Evolutionary conservation across 2,329 filamentous ascomycete genomes (phyloP), one percentile per base, ranked within the genome.

Genomic region (Diaporthe ampelina): DNA sequence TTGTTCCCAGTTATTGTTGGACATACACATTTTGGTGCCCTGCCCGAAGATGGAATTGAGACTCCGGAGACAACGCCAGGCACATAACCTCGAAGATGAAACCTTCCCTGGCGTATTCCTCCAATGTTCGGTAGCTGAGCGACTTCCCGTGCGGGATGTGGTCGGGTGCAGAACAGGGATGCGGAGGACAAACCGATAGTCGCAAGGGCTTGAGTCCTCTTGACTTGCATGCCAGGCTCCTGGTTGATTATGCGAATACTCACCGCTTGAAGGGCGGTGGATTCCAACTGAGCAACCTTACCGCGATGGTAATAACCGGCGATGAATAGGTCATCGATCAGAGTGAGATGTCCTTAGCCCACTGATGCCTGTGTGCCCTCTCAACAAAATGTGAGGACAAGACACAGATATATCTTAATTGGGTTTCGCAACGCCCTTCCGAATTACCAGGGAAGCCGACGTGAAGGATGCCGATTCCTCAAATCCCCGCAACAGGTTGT

Each of bases 1-100:
- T 17, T 52, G 21, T 37, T 67, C 63, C 63, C 63, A 67, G 45
- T 67, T 67, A 67, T 67, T 67, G 63, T 52, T 67, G 63, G 61
- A 67, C 32, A 52, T n/a, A 37, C n/a, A 52, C 24, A 52, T 19
- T 21, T 67, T 50, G 11, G 29, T 52, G 52, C 45, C 45, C 32
- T 67, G 45, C 37, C 24, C 37, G 58, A 19, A 13, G 24, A 63
- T 24, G 17, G 59, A 13, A 37, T 37, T 21, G 54, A 35, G 54
- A 35, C 37, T 10, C n/a, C 26, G 32, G 29, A 52, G 63, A 52
- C 61, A n/a, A 37, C 9, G 32, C 32, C 45, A 52, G 63, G 63
- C n/a, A 72, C 29, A 52, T 26, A 29, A 50, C 54, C 35, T 54
- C 43, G 21, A 32, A 54, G 17, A 15, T 63, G 45, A 61, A 43